Conservation (phyloP, 2,329 filamentous ascomycete species). For the Pseudocercospora eumusae region DNA sequence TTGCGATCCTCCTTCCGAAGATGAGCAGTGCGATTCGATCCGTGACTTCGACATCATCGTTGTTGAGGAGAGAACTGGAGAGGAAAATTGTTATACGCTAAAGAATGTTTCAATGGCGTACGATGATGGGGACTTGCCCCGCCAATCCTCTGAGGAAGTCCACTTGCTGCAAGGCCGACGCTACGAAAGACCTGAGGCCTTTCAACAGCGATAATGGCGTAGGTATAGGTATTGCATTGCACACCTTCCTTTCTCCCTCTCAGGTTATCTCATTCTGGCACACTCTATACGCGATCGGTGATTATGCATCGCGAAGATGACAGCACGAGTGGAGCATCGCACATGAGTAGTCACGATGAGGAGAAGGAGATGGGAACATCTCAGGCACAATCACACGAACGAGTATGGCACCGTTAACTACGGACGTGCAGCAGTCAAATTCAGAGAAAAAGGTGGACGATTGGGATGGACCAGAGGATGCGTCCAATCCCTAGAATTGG, state of each 20-base stretch:
- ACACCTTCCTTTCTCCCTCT: too few relatives aligned
- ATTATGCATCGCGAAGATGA: too few relatives aligned
- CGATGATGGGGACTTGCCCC: neutral
- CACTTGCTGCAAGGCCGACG: neutral
- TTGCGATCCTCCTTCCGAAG: too few relatives aligned
- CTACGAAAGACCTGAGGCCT: too few relatives aligned
- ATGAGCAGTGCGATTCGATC: too few relatives aligned
- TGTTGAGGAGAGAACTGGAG: neutral
- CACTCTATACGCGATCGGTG: too few relatives aligned
- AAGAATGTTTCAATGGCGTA: neutral
- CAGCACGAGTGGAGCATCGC: neutral
- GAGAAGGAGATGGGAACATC: neutral
- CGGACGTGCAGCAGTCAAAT: neutral
- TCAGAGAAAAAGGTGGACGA: conserved; percentile 12
- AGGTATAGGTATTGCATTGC: too few relatives aligned
- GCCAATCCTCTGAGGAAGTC: neutral
- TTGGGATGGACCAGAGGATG: conserved; percentile 39
- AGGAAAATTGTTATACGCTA: too few relatives aligned
- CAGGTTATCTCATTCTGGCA: too few relatives aligned
- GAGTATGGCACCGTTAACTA: neutral
- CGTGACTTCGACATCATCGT: neutral
- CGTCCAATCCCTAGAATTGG: conserved; percentile 58
- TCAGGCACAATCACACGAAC: neutral
- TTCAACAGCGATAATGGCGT: too few relatives aligned
- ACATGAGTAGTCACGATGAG: neutral